Evolutionary conservation across 2,329 filamentous ascomycete species (phyloP).

Genomic region (Phaeosphaeriaceae sp.): DNA sequence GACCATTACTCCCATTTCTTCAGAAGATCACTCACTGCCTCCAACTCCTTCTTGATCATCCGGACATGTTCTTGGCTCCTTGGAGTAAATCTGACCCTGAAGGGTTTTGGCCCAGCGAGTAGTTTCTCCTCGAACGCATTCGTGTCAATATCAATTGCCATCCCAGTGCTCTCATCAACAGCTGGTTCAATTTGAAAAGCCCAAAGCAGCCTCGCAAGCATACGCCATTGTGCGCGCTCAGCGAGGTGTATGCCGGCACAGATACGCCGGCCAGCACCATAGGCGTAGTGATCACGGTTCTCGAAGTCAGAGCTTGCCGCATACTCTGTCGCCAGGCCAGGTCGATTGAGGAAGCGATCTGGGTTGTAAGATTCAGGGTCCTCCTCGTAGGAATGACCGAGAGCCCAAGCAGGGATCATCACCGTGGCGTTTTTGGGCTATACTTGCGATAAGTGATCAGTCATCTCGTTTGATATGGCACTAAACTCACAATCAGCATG

Average conservation of each 20-base stretch:
- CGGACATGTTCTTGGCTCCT: constrained; percentile 37
- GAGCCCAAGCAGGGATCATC: constrained; percentile 37
- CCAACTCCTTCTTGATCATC: background rate
- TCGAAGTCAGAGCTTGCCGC: constrained; percentile 42
- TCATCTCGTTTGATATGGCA: background rate
- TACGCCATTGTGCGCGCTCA: constrained; percentile 56
- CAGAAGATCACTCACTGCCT: constrained; percentile 1
- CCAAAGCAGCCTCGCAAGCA: constrained; percentile 56
- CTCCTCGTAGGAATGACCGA: constrained; percentile 23
- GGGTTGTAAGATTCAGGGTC: constrained; percentile 45
- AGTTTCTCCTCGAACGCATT: constrained; percentile 43
- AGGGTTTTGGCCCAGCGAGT: constrained; percentile 42
- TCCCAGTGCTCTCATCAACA: constrained; percentile 36
- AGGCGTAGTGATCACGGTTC: constrained; percentile 56
- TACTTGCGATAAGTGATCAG: background rate
- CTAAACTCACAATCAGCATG: constrained; percentile 31
- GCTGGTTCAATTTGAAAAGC: constrained; percentile 48
- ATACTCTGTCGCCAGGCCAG: constrained; percentile 45
- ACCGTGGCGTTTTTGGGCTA: constrained; percentile 36
- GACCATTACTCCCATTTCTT: constrained; percentile 3
- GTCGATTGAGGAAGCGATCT: constrained; percentile 42
- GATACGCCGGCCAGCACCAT: constrained; percentile 57
- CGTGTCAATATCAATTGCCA: constrained; percentile 27
- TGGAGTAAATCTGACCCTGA: constrained; percentile 37
- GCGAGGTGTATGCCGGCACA: constrained; percentile 62